phyloP scores from a whole-genome alignment of 495 filamentous ascomycete genomes.

The Penicillium daleae region DNA sequence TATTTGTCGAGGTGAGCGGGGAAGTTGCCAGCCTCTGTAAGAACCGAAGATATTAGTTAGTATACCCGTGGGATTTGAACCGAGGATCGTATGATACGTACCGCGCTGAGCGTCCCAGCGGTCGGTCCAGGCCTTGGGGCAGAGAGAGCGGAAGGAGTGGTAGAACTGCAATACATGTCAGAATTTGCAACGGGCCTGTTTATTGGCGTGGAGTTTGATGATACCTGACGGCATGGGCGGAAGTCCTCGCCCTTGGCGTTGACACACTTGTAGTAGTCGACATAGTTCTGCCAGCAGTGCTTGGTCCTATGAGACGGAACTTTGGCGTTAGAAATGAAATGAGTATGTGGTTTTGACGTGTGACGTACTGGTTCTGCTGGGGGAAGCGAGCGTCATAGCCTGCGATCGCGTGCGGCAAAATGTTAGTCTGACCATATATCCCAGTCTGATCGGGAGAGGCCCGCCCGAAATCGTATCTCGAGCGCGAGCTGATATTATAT shows the following conservation, averaged over 20 bases:
- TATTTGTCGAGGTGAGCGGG: constrained; percentile 60
- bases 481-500: constrained; percentile 17
- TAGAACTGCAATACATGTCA: constrained; percentile 68
- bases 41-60: constrained; percentile 19
- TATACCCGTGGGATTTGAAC: constrained; percentile 11
- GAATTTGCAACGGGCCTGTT: background rate
- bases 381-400: constrained; percentile 99
- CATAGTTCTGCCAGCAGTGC: constrained; percentile 99
- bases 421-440: constrained; percentile 35
- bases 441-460: constrained; percentile 23
- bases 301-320: constrained; percentile 56
- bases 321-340: constrained; percentile 17
- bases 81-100: constrained; percentile 53
- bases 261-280: constrained; percentile 99
- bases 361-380: constrained; percentile 85
- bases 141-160: constrained; percentile 93
- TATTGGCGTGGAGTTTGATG: constrained; percentile 4
- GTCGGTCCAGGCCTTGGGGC: constrained; percentile 91
- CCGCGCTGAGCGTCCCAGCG: constrained; percentile 98
- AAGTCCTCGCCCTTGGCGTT: constrained; percentile 99
- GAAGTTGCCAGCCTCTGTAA: constrained; percentile 87
- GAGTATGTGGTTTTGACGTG: background rate
- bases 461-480: constrained; percentile 16
- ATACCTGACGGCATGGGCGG: constrained; percentile 93
- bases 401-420: constrained; percentile 45